Percentiles rank a stretch among this genome's conserved stretches.
phyloP scores from a whole-genome alignment of 75 land plant species.

The Larix kaempferi region DNA sequence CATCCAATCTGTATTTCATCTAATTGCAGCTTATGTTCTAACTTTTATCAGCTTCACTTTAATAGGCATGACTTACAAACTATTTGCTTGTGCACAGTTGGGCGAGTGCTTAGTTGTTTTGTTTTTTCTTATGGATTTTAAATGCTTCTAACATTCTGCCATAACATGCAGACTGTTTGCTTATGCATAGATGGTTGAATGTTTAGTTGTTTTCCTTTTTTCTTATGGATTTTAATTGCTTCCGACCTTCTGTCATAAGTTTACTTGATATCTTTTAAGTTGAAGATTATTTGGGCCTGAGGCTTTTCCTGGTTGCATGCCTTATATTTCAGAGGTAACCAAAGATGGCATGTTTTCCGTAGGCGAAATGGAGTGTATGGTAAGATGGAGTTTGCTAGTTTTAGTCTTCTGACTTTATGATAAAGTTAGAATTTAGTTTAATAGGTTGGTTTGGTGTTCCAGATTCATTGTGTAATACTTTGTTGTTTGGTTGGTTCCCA shows the following conservation, averaged over 20 bases:
- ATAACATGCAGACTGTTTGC: neutral
- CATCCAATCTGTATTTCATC: neutral
- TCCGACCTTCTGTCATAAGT: neutral
- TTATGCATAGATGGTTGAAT: no score
- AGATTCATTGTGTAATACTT: neutral
- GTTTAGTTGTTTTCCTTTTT: no score
- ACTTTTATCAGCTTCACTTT: neutral
- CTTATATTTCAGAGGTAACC: constrained; percentile 79
- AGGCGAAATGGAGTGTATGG: constrained; percentile 99
- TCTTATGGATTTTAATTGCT: neutral
- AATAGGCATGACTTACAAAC: neutral
- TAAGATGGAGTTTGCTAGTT: constrained; percentile 22
- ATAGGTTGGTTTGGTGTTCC: neutral
- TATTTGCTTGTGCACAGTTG: neutral
- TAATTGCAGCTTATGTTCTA: neutral
- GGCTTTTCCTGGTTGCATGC: neutral
- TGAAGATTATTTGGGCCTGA: constrained; percentile 1
- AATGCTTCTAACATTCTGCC: no score
- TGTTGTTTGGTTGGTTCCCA: constrained; percentile 22
- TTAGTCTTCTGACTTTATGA: neutral
- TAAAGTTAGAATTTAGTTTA: neutral
- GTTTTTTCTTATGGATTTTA: no score
- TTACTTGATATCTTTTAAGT: neutral
- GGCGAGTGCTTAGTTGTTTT: neutral
- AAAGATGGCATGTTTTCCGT: constrained; percentile 97